Evolutionary conservation across 2,329 filamentous ascomycete genomes (phyloP).

Genomic region (Teratosphaeriaceae sp.): DNA sequence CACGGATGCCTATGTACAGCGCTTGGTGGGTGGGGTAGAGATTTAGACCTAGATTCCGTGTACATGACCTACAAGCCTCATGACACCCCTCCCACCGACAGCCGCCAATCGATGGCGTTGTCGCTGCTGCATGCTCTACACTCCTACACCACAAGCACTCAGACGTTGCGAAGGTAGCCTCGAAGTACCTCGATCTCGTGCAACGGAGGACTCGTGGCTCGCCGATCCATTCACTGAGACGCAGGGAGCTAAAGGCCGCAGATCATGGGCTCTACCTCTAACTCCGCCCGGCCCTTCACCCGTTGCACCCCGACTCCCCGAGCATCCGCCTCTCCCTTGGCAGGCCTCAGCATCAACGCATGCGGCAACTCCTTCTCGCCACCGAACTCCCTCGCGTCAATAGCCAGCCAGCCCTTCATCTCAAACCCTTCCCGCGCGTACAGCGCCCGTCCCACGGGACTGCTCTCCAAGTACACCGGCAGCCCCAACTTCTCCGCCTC

Average conservation of each 20-base stretch:
- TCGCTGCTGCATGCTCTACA: background rate
- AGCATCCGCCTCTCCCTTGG: background rate
- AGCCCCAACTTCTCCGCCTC: slow-evolving; percentile 35
- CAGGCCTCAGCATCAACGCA: slow-evolving; percentile 20
- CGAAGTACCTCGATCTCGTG: too few relatives aligned
- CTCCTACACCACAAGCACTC: too few relatives aligned
- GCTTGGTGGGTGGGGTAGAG: background rate
- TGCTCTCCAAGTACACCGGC: slow-evolving; percentile 35
- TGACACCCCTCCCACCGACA: too few relatives aligned
- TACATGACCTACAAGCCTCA: background rate
- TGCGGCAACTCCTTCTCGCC: slow-evolving; percentile 19
- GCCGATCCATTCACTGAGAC: too few relatives aligned
- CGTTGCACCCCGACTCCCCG: background rate
- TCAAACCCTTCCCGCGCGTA: slow-evolving; percentile 35
- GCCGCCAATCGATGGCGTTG: too few relatives aligned
- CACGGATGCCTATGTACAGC: background rate
- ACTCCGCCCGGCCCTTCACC: too few relatives aligned
- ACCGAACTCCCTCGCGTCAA: slow-evolving; percentile 24
- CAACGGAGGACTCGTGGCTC: too few relatives aligned
- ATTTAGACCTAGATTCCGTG: too few relatives aligned
- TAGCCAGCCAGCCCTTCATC: slow-evolving; percentile 18
- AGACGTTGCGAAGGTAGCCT: too few relatives aligned
- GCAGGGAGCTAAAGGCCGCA: too few relatives aligned
- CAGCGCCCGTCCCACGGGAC: slow-evolving; percentile 30
- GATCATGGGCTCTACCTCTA: too few relatives aligned